These are phyloP conservation scores for Digitaria exilis DNA, from an alignment of 202 grass and related monocot genomes.

Conservation along the genomic window DNA sequence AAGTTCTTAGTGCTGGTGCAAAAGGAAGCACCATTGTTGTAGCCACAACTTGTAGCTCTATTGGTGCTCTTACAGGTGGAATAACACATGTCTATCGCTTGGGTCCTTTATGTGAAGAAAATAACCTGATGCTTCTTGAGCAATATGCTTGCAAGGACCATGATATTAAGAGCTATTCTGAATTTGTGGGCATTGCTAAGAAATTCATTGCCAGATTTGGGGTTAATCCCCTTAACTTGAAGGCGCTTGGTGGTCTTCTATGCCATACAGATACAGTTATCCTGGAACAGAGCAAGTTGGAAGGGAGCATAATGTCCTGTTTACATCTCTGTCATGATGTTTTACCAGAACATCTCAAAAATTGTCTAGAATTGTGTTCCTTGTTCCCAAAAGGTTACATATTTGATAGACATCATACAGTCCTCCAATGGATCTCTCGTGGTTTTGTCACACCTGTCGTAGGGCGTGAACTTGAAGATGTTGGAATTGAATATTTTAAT, in stretches of 20 bases:
- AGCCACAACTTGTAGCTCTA: background rate
- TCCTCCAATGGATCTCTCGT: conserved; percentile 39
- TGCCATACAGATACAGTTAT: background rate
- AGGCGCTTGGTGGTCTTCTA: conserved; percentile 24
- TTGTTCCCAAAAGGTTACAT: conserved; percentile 33
- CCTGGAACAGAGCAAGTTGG: background rate
- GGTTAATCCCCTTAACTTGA: background rate
- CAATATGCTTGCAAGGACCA: background rate
- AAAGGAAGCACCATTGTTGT: conserved; percentile 3
- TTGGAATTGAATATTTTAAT: conserved; percentile 30
- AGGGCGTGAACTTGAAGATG: conserved; percentile 14
- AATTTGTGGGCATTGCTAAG: background rate
- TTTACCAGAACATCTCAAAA: conserved; percentile 41
- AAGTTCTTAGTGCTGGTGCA: background rate
- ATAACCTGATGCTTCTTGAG: background rate
- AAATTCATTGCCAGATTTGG: background rate
- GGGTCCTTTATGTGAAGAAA: conserved; percentile 4
- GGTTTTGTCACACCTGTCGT: background rate
- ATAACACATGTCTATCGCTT: background rate
- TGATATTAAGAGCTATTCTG: background rate
- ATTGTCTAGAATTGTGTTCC: conserved; percentile 34
- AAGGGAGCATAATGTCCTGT: background rate
- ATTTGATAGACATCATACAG: conserved; percentile 18
- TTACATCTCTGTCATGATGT: conserved; percentile 23
- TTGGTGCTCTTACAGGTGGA: background rate